Conservation (phyloP, 305 asterid genomes). For the Fraxinus platypoda region DNA sequence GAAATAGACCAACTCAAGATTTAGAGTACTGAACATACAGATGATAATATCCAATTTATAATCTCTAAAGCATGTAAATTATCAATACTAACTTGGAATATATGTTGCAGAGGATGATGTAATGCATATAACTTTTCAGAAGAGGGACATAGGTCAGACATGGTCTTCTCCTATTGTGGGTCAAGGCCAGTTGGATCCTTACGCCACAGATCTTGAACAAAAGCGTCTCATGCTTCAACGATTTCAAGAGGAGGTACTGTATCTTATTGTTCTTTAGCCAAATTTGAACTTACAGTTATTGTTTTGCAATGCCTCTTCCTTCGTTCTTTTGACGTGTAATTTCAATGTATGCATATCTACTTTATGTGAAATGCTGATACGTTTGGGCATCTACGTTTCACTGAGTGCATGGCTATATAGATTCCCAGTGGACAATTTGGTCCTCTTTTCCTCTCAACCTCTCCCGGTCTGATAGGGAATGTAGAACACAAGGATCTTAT, state of each 20-base stretch:
- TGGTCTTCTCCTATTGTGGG: slow-evolving; percentile 95
- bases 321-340: slow-evolving; percentile 2
- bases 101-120: slow-evolving; percentile 74
- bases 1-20: background rate
- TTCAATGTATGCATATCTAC: background rate
- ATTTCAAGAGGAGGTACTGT: slow-evolving; percentile 89
- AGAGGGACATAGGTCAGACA: slow-evolving; percentile 93
- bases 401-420: background rate
- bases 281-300: background rate
- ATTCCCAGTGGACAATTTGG: background rate
- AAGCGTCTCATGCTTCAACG: slow-evolving; percentile 97
- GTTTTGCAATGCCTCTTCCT: background rate
- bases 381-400: background rate
- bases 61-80: background rate
- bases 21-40: background rate
- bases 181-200: slow-evolving; percentile 83
- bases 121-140: slow-evolving; percentile 89
- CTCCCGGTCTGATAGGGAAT: background rate
- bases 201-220: slow-evolving; percentile 80
- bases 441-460: background rate
- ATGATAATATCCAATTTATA: background rate
- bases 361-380: background rate
- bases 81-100: slow-evolving; percentile 12
- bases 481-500: background rate
- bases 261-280: slow-evolving; percentile 19